A percentile compares a stretch with the other conserved stretches of the same genome.
Evolutionary conservation across 805 yeast species (phyloP).

Genomic region (Sugiyamaella floridensis): DNA sequence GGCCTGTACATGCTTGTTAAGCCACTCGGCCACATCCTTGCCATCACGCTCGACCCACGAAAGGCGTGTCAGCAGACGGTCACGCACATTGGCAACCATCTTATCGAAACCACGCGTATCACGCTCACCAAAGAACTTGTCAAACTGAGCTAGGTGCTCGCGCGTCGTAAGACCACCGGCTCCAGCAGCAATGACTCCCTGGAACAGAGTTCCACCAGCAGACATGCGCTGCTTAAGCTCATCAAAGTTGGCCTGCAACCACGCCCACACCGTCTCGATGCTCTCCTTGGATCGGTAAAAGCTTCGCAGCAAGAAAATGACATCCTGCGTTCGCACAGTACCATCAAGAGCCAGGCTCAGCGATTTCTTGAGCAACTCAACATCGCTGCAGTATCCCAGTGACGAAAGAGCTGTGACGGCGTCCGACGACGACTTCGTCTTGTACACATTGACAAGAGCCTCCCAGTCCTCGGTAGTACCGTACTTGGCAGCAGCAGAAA

Average conservation of each 20-base stretch:
- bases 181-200: slow-evolving; percentile 59
- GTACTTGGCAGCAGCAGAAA: slow-evolving; percentile 54
- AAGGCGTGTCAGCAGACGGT: slow-evolving; percentile 43
- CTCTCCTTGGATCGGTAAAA: slow-evolving; percentile 59
- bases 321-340: slow-evolving; percentile 58
- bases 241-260: slow-evolving; percentile 71
- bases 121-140: slow-evolving; percentile 39
- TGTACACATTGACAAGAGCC: slow-evolving; percentile 51
- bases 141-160: slow-evolving; percentile 49
- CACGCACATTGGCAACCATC: slow-evolving; percentile 50
- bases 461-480: slow-evolving; percentile 63
- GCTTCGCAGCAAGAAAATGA: slow-evolving; percentile 71
- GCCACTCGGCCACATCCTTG: slow-evolving; percentile 40
- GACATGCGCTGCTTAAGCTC: slow-evolving; percentile 60
- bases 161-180: slow-evolving; percentile 55
- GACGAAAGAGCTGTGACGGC: slow-evolving; percentile 62
- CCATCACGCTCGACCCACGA: slow-evolving; percentile 46
- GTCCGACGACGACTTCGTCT: slow-evolving; percentile 53
- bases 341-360: slow-evolving; percentile 52
- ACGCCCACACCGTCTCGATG: slow-evolving; percentile 61
- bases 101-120: slow-evolving; percentile 53
- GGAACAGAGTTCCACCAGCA: slow-evolving; percentile 73
- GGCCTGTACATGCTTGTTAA: slow-evolving; percentile 18
- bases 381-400: slow-evolving; percentile 56
- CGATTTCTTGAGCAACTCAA: slow-evolving; percentile 48